Base-by-base conservation (phyloP, 202 grass and related monocot genomes). In the Carex arenaria region DNA sequence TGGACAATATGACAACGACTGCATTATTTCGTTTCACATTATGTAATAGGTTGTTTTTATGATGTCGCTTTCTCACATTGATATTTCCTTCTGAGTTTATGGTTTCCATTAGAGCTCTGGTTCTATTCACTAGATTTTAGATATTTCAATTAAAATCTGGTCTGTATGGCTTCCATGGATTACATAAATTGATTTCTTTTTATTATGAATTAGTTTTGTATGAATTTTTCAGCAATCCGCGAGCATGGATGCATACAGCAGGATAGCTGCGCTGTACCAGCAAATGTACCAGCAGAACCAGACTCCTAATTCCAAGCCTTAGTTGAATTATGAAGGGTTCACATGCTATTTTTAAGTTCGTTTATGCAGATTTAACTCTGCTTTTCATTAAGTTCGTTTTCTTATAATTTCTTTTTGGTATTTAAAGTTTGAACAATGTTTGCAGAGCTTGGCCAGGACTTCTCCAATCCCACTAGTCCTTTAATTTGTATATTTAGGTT, bases 201-300 rank as follows among this genome's bases (percentile, higher is more conserved):
- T 55, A 20, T 65, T 30, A 8, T 10, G 42, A 82, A 68, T 34
- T 31, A 49, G 23, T 82, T 82, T 17, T 57, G 15, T 3, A 56
- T 82, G 7, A 11, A 80, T 70, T 70, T 80, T 80, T 47, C 85
- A 84, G 87, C 89, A 88, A 82, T 84, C 72, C 45, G 80, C 73
- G 64, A 69, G 80, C 83, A 89, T 92, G 83, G 96, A 99, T 78
- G 93, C 90, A 83, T 95, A 92, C 89, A 90, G 19, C 83, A 83
- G 60, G 85, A 92, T 95, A 87, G 64, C 88, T 43, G 84, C 88
- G 49, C 7, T 92, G 83, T 92, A 85, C 63, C 91, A 95, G 82
- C 86, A 88, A 72, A 36, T 92, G 42, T 84, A 78, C 81, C 93
- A 89, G 43, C 80, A 91, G 81, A 53, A 49, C 57, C 72, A 85